These are phyloP conservation scores for Nicotiana paniculata DNA, from an alignment of 257 asterid species.

Conservation along the genomic window DNA sequence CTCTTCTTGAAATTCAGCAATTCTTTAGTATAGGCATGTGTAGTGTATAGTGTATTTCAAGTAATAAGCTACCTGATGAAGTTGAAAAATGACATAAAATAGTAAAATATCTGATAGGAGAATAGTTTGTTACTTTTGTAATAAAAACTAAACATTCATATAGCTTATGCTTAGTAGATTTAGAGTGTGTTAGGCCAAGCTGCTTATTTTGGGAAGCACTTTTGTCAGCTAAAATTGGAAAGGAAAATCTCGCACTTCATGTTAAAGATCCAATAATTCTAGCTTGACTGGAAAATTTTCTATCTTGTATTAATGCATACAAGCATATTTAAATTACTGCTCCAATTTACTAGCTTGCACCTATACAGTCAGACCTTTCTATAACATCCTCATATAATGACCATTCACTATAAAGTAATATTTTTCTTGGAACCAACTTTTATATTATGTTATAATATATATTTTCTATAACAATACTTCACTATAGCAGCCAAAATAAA, in stretches of 20 bases:
- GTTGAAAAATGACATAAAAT: not conserved
- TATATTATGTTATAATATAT: no score
- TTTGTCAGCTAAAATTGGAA: not conserved
- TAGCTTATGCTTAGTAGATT: not conserved
- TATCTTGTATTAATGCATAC: not conserved
- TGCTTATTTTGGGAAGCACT: not conserved
- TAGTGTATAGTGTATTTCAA: not conserved
- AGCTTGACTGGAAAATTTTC: not conserved
- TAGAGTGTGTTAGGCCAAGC: not conserved
- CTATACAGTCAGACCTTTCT: no score
- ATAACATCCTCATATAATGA: no score
- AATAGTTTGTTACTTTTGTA: not conserved
- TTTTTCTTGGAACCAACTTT: no score
- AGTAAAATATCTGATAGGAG: not conserved
- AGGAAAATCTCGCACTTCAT: not conserved
- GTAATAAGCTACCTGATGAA: not conserved
- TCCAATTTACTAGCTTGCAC: not conserved
- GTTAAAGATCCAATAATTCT: no score
- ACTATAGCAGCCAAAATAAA: no score
- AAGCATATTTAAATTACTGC: not conserved
- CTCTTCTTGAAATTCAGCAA: not conserved
- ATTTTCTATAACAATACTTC: no score
- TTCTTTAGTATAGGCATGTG: not conserved
- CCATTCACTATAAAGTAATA: no score
- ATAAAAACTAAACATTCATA: not conserved